Evolutionary conservation across 257 asterid species (phyloP).

Genomic region (Cruciata laevipes): DNA sequence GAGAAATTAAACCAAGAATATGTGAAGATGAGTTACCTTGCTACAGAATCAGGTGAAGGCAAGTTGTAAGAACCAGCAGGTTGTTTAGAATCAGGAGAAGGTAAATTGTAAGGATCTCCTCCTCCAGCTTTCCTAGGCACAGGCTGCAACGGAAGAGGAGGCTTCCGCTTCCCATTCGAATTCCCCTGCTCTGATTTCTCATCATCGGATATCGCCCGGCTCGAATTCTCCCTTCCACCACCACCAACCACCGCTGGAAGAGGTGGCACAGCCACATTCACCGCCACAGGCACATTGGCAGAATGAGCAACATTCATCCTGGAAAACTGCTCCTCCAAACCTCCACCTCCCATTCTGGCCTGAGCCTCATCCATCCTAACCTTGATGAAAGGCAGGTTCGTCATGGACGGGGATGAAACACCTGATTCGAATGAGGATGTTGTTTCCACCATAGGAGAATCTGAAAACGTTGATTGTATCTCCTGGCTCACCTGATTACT

Average conservation of each 20-base stretch:
- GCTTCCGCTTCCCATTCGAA: conserved; percentile 32
- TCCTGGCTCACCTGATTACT: conserved; percentile 5
- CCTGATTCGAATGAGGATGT: conserved; percentile 51
- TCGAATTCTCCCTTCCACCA: conserved; percentile 21
- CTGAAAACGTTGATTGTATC: conserved; percentile 16
- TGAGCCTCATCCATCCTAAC: conserved; percentile 42
- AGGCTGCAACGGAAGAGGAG: conserved; percentile 61
- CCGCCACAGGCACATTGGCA: conserved; percentile 17
- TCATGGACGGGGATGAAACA: conserved; percentile 51
- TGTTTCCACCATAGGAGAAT: conserved; percentile 36
- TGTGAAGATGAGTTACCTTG: conserved; percentile 33
- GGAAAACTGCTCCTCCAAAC: conserved; percentile 51
- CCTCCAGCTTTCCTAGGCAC: conserved; percentile 46
- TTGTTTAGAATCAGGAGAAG: conserved; percentile 69
- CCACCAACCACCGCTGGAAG: conserved; percentile 16
- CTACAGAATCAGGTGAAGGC: conserved; percentile 72
- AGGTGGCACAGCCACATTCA: conserved; percentile 20
- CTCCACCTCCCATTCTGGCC: conserved; percentile 32
- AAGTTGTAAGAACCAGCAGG: conserved; percentile 40
- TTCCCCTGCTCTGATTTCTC: conserved; percentile 40
- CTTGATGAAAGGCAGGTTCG: conserved; percentile 46
- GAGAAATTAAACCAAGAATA: background rate
- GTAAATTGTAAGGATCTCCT: conserved; percentile 44
- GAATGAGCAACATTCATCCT: conserved; percentile 29
- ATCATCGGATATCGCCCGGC: conserved; percentile 34